Conservation (phyloP, 2,329 filamentous ascomycete genomes). For the Fusarium sp. region DNA sequence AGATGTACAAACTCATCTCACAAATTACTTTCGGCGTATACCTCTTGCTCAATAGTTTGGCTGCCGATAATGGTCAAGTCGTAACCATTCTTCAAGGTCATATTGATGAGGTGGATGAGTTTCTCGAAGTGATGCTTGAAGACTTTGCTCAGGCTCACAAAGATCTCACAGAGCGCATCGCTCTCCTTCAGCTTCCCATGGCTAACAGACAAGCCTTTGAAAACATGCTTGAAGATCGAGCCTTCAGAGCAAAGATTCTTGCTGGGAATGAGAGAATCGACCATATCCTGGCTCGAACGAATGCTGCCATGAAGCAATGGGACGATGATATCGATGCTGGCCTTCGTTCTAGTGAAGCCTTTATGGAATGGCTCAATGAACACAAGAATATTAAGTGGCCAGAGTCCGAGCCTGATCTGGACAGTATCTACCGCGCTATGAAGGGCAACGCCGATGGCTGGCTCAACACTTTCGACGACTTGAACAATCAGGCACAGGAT, state of each 20-base stretch:
- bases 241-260: slow-evolving; percentile 83
- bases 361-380: slow-evolving; percentile 78
- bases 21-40: slow-evolving; percentile 96
- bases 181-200: slow-evolving; percentile 83
- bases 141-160: slow-evolving; percentile 82
- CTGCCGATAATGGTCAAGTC: slow-evolving; percentile 89
- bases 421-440: slow-evolving; percentile 88
- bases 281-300: slow-evolving; percentile 85
- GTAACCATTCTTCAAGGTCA: slow-evolving; percentile 89
- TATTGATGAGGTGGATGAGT: slow-evolving; percentile 93
- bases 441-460: slow-evolving; percentile 92
- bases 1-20: slow-evolving; percentile 87
- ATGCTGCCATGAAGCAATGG: slow-evolving; percentile 78
- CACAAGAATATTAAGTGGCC: slow-evolving; percentile 70
- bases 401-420: slow-evolving; percentile 67
- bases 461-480: slow-evolving; percentile 80
- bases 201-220: slow-evolving; percentile 86
- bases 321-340: slow-evolving; percentile 84
- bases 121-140: slow-evolving; percentile 85
- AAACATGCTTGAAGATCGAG: slow-evolving; percentile 84
- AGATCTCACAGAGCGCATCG: slow-evolving; percentile 83
- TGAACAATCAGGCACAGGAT: slow-evolving; percentile 77
- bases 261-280: slow-evolving; percentile 92
- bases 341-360: slow-evolving; percentile 77
- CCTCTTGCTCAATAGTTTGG: slow-evolving; percentile 82